Evolutionary conservation across 768 basidiomycete species (phyloP).

Genomic region (Tricholoma sp.): DNA sequence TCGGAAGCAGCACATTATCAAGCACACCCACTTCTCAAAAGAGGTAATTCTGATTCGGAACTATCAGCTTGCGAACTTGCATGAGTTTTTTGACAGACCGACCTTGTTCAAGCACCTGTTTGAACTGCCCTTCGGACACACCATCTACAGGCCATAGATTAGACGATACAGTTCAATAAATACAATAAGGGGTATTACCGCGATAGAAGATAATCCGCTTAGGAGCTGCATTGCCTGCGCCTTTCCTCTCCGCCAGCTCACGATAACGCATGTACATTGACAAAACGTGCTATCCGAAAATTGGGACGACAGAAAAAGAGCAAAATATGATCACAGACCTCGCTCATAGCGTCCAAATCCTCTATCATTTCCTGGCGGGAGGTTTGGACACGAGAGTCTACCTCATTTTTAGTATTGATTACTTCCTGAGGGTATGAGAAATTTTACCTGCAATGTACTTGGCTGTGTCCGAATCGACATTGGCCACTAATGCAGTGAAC

Average conservation of each 20-base stretch:
- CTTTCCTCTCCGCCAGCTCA: constrained; percentile 45
- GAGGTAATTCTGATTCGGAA: constrained; percentile 37
- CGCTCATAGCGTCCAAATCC: constrained; percentile 61
- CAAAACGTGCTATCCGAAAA: constrained; percentile 41
- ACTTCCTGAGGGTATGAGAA: background rate
- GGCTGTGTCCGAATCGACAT: constrained; percentile 69
- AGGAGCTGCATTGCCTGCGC: constrained; percentile 37
- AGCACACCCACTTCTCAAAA: constrained; percentile 38
- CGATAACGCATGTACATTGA: constrained; percentile 56
- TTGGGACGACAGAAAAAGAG: background rate
- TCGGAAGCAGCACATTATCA: background rate
- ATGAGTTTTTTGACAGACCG: constrained; percentile 7
- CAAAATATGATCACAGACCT: constrained; percentile 28
- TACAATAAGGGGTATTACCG: constrained; percentile 31
- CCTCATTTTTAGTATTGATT: constrained; percentile 12
- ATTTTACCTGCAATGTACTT: constrained; percentile 53
- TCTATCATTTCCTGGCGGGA: constrained; percentile 76
- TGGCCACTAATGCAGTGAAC: constrained; percentile 76
- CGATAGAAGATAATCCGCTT: constrained; percentile 75
- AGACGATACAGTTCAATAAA: constrained; percentile 1
- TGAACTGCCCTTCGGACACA: constrained; percentile 51
- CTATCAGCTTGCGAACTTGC: background rate
- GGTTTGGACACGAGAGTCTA: constrained; percentile 58
- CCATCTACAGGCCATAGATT: constrained; percentile 33
- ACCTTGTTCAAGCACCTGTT: constrained; percentile 51